Evolutionary conservation across 345 rosid genomes (phyloP).

Genomic region (Physaria fendleri): DNA sequence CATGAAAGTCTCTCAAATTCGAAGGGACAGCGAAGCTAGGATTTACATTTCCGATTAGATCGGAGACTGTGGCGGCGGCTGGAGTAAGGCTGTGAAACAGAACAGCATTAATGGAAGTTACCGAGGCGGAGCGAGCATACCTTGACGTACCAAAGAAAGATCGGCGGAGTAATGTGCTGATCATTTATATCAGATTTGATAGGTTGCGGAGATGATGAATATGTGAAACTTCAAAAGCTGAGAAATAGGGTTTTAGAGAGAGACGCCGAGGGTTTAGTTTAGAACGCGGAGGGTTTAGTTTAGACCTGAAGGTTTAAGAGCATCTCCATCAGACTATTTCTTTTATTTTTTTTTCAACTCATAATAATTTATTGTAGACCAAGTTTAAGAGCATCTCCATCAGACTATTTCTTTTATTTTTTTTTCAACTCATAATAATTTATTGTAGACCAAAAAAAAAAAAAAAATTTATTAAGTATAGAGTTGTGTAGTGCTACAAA

Average conservation of each 20-base stretch:
- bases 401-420: too few species aligned
- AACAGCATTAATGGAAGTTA: conserved; percentile 22
- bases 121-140: conserved; percentile 31
- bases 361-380: too few species aligned
- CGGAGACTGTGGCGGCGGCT: conserved; percentile 1
- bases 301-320: too few species aligned
- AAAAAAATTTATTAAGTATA: too few species aligned
- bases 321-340: too few species aligned
- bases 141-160: conserved; percentile 26
- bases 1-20: conserved; percentile 41
- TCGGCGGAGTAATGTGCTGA: conserved; percentile 39
- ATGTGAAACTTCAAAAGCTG: conserved; percentile 11
- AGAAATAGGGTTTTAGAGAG: conserved; percentile 39
- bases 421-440: too few species aligned
- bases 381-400: too few species aligned
- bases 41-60: background rate
- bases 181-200: conserved; percentile 33
- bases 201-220: background rate
- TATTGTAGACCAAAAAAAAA: too few species aligned
- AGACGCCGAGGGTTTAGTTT: conserved; percentile 23
- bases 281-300: too few species aligned
- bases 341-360: too few species aligned
- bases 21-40: background rate
- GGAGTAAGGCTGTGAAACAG: conserved; percentile 18
- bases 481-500: too few species aligned